Evolutionary conservation across 169 alveolate species (phyloP).

Genomic region (Cryptosporidium viatorum): DNA sequence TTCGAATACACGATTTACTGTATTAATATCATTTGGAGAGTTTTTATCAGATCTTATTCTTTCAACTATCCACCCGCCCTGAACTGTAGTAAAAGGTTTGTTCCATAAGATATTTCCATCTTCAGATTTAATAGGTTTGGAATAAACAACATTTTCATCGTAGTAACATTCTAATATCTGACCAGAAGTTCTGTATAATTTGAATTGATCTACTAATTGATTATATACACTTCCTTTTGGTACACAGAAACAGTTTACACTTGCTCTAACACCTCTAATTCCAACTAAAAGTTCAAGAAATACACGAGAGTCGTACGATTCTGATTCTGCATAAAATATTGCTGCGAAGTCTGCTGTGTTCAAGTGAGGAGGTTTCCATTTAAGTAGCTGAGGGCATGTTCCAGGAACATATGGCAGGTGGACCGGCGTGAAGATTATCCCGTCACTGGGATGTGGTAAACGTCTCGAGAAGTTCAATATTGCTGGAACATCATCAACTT

Average conservation of each 20-base stretch:
- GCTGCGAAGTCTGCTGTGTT: conserved; percentile 92
- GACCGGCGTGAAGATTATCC: conserved; percentile 94
- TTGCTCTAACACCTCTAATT: conserved; percentile 73
- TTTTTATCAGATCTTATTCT: conserved; percentile 88
- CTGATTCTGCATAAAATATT: conserved; percentile 48
- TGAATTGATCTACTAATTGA: conserved; percentile 82
- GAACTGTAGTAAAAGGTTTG: conserved; percentile 71
- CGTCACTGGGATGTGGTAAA: conserved; percentile 94
- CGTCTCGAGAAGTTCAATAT: conserved; percentile 85
- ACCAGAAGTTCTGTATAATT: conserved; percentile 76
- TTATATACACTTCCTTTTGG: conserved; percentile 88
- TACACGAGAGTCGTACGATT: conserved; percentile 41
- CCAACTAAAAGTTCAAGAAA: conserved; percentile 59
- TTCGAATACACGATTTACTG: conserved; percentile 84
- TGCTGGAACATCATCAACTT: conserved; percentile 83
- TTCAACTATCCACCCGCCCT: conserved; percentile 93
- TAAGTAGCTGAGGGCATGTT: conserved; percentile 91
- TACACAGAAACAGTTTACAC: conserved; percentile 80
- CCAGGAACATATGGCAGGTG: conserved; percentile 93
- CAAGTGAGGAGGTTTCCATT: conserved; percentile 96
- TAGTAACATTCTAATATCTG: conserved; percentile 74
- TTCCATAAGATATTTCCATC: conserved; percentile 59
- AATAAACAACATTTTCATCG: conserved; percentile 45
- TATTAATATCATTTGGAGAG: conserved; percentile 84
- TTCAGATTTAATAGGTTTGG: conserved; percentile 34